Evolutionary conservation across 2,329 filamentous ascomycete species (phyloP).

Genomic region (Malbranchea zuffiana): DNA sequence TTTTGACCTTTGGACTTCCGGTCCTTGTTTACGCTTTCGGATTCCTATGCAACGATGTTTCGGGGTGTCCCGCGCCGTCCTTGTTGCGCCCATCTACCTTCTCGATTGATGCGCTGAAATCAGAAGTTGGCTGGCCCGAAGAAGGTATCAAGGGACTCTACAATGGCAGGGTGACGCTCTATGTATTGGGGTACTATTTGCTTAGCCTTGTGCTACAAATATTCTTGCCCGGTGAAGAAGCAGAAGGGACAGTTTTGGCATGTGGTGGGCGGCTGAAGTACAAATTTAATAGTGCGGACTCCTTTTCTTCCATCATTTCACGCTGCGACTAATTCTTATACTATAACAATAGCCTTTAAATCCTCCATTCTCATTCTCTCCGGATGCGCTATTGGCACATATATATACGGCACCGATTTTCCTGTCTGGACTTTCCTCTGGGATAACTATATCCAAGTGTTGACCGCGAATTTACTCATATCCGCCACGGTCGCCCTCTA

Average conservation of each 20-base stretch:
- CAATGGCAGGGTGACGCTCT: slow-evolving; percentile 57
- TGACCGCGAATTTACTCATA: slow-evolving; percentile 73
- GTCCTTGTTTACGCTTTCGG: slow-evolving; percentile 65
- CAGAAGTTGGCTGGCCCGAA: slow-evolving; percentile 69
- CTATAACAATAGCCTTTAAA: slow-evolving; percentile 52
- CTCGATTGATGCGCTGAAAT: slow-evolving; percentile 59
- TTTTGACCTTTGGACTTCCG: slow-evolving; percentile 70
- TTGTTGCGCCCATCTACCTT: slow-evolving; percentile 62
- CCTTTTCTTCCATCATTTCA: background rate
- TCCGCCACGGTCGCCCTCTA: slow-evolving; percentile 61
- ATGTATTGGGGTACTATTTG: slow-evolving; percentile 64
- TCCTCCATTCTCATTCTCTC: slow-evolving; percentile 64
- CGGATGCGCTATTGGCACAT: slow-evolving; percentile 60
- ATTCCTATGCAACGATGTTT: slow-evolving; percentile 85
- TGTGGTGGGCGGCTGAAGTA: slow-evolving; percentile 69
- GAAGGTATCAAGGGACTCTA: slow-evolving; percentile 59
- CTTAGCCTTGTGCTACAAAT: slow-evolving; percentile 64
- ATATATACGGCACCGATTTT: slow-evolving; percentile 67
- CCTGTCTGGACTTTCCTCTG: slow-evolving; percentile 85
- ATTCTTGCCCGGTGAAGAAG: slow-evolving; percentile 62
- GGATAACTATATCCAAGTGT: slow-evolving; percentile 77
- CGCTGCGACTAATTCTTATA: slow-evolving; percentile 16
- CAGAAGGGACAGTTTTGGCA: slow-evolving; percentile 57
- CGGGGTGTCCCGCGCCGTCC: slow-evolving; percentile 79
- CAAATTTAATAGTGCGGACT: slow-evolving; percentile 58